Evolutionary conservation across 1,139 yeast genomes (phyloP), one percentile per base, ranked within the genome.

Genomic region (Kodamaea suecica): DNA sequence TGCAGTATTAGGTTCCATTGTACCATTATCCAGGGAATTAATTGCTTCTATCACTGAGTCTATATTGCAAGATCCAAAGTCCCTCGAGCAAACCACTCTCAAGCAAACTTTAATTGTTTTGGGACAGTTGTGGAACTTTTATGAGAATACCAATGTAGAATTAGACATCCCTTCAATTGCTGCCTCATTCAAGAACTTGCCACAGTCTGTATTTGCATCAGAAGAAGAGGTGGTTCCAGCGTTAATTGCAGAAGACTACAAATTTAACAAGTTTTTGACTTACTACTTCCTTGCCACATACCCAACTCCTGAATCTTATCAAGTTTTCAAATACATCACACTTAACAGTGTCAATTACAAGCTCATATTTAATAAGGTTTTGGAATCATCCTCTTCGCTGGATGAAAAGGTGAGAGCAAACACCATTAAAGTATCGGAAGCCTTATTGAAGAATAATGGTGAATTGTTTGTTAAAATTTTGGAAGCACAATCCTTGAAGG

Each of bases 1-100:
- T 23, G 76, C 94, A 0, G 96, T 92, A 2, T 66, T 90, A 35
- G 75, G 84, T 3, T 73, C 94, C 2, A 80, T 92, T 33, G 71
- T 81, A 30, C 83, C 87, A 6, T 68, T 92, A 37, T 72, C 82
- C 6, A 62, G 69, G 34, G 79, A 76, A 6, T 74, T 90, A 19
- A 66, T 82, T 17, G 61, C 71, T 28, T 87, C 95, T 2, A 77
- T 94, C 6, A 76, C 86, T 16, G 79, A 76, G 40, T 77, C 94
- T 1, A 76, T 92, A 17, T 62, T 80, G 28, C 51, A 70, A 34
- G 52, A 55, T 41, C 45, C 53, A 17, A 35, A 33, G 15, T 48
- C 64, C n/a, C 46, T 55, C 11, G 44, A 47, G 10, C 35, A 50
- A 1, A 29, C 35, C 8, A 42, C 51, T 8, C 31, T 51, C 8